phyloP scores from a whole-genome alignment of 495 filamentous ascomycete genomes.

The Podospora conica region DNA sequence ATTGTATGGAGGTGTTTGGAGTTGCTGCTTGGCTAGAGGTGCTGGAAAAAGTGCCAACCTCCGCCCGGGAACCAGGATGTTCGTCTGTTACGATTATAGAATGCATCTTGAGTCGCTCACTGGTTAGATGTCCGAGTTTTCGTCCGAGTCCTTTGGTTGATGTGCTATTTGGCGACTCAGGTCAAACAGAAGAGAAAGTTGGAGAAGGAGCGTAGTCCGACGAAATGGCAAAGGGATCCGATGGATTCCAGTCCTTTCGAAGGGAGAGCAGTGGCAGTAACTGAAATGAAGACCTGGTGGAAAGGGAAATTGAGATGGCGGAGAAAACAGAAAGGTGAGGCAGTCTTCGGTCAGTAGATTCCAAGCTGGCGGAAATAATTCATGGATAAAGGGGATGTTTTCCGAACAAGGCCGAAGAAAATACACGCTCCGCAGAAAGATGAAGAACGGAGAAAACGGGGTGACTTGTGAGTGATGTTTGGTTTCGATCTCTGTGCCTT shows the following conservation, averaged over 20 bases:
- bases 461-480: no score
- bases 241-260: no score
- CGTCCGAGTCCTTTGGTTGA: background rate
- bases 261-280: background rate
- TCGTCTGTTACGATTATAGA: background rate
- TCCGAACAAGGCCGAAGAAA: background rate
- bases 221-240: background rate
- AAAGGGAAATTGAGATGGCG: background rate
- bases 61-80: background rate
- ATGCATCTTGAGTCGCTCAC: background rate
- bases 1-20: background rate
- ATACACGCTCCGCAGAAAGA: no score
- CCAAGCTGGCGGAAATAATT: background rate
- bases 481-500: no score
- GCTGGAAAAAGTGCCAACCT: background rate
- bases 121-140: background rate
- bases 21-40: background rate
- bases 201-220: background rate
- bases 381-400: no score
- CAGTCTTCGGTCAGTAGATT: background rate
- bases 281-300: background rate
- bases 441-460: no score
- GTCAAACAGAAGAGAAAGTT: background rate
- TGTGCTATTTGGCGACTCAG: background rate
- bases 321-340: background rate